These are phyloP conservation scores for Blastobotrys raffinosifermentans DNA, from an alignment of 1,139 yeast species.

Conservation along the genomic window DNA sequence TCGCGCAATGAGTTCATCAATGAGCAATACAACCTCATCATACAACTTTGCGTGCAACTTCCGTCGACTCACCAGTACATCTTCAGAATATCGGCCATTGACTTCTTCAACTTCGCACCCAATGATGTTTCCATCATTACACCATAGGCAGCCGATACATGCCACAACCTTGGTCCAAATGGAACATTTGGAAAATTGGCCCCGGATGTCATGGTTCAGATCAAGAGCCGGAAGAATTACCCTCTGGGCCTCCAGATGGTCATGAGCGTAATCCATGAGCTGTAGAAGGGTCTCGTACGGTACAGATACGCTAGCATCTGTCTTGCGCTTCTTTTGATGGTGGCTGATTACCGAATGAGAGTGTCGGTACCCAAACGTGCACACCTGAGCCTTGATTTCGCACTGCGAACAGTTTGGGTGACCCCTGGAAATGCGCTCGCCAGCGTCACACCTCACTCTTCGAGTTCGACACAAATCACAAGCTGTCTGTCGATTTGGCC, in stretches of 20 bases:
- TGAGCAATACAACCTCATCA: slow-evolving; percentile 2
- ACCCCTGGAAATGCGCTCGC: slow-evolving; percentile 2
- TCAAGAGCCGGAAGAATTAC: slow-evolving; percentile 1
- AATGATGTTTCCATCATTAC: slow-evolving; percentile 1
- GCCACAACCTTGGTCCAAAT: slow-evolving; percentile 1
- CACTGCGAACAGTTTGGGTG: slow-evolving; percentile 6
- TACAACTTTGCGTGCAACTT: slow-evolving; percentile 4
- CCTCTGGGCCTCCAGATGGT: slow-evolving; percentile 1
- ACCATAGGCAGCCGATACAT: slow-evolving; percentile 5
- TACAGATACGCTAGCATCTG: slow-evolving; percentile 1
- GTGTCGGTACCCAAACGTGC: slow-evolving; percentile 5
- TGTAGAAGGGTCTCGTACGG: background rate
- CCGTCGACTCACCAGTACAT: background rate
- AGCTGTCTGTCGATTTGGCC: slow-evolving; percentile 7
- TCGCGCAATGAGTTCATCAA: slow-evolving; percentile 3
- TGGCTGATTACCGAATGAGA: slow-evolving; percentile 4
- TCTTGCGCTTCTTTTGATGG: slow-evolving; percentile 4
- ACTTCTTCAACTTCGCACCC: no score
- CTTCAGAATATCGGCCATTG: slow-evolving; percentile 3
- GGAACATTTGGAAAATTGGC: no score
- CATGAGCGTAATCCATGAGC: background rate
- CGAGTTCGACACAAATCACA: slow-evolving; percentile 7
- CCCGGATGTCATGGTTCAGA: no score
- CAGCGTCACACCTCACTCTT: slow-evolving; percentile 6
- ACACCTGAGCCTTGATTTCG: slow-evolving; percentile 1